Evolutionary conservation across 2,329 filamentous ascomycete species (phyloP), one percentile per base, ranked within the genome.

Genomic region (Leptosphaerulina australis): DNA sequence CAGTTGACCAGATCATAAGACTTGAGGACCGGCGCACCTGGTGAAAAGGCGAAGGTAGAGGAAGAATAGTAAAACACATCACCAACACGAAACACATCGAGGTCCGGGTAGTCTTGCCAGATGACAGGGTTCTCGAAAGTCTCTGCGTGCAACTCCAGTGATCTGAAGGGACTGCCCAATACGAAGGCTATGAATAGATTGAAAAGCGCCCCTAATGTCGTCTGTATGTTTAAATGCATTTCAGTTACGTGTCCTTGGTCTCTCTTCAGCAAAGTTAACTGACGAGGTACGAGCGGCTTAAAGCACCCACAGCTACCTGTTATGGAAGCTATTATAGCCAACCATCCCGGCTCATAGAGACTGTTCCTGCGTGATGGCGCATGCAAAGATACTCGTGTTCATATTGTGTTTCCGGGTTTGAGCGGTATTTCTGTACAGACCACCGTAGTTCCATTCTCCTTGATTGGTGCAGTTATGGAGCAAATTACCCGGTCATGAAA

Each of bases 1-100:
- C 78, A 84, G 40, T 75, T 81, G 25, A 80, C 75, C 0, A 85
- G 75, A 59, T 85, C 81, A 40, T 78, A 77, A 0, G 82, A 84
- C 18, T 75, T 74, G 0, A 85, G 70, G 2, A 85, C 73, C 0
- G 83, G 81, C 0, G 82, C 82, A 8, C 81, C 82, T 0, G 82
- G 77, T 9, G 78, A 81, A 60, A 79, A 84, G 41, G 81, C 79
- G 60, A 84, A 81, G 5, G 76, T 83, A 1, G 81, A 84, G 0
- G 81, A 79, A 0, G 79, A 80, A 58, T 79, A 81, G 65, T 83
- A 84, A 63, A 76, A 80, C 2, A 75, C 74, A 54, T 81, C 74
- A 3, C 74, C 73, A 0, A 81, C 74, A 5, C 79, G 74, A 57
- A 81, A 77, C 12, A 84, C 72, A 56, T 84, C 81, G 14, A 80